A percentile compares a stretch with the other conserved stretches of the same genome.
Evolutionary conservation across 1,284 basidiomycete species (phyloP).

Genomic region (Phellopilus nigrolimitatus): DNA sequence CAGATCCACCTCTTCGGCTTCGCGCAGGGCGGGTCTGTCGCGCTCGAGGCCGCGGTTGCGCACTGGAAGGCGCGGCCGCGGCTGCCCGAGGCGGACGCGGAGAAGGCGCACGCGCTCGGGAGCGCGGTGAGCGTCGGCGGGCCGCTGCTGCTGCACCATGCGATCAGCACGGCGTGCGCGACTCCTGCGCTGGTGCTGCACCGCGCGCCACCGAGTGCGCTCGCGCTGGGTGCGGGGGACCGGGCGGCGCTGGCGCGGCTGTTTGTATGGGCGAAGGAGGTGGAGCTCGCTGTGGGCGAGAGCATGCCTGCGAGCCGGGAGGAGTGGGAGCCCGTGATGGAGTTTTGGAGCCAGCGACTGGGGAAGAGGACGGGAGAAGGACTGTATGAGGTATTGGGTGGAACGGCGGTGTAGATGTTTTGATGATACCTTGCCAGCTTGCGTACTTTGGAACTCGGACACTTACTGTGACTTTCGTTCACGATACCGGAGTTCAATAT

Average conservation of each 20-base stretch:
- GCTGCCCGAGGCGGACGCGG: slow-evolving; percentile 9
- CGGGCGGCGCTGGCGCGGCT: slow-evolving; percentile 50
- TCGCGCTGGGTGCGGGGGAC: slow-evolving; percentile 39
- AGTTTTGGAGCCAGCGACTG: slow-evolving; percentile 77
- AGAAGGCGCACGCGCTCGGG: slow-evolving; percentile 32
- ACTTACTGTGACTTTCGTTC: too few species aligned
- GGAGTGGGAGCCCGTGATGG: slow-evolving; percentile 82
- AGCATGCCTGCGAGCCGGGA: slow-evolving; percentile 74
- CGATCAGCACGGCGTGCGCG: slow-evolving; percentile 43
- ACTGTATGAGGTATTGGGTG: slow-evolving; percentile 69
- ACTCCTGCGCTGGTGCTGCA: slow-evolving; percentile 65
- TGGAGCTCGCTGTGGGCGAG: slow-evolving; percentile 38
- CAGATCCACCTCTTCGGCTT: slow-evolving; percentile 87
- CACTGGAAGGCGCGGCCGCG: slow-evolving; percentile 42
- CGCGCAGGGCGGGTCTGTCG: slow-evolving; percentile 82
- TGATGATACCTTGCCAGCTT: too few species aligned
- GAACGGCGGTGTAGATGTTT: background rate
- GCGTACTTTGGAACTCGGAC: too few species aligned
- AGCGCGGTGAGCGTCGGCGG: slow-evolving; percentile 70
- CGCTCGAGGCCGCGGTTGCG: slow-evolving; percentile 58
- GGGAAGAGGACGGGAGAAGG: slow-evolving; percentile 54
- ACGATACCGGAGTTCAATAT: too few species aligned
- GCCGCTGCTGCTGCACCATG: slow-evolving; percentile 72
- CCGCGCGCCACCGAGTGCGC: slow-evolving; percentile 43
- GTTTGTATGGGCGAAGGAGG: slow-evolving; percentile 47